phyloP scores from a whole-genome alignment of 257 asterid genomes.

The Cruciata laevipes region DNA sequence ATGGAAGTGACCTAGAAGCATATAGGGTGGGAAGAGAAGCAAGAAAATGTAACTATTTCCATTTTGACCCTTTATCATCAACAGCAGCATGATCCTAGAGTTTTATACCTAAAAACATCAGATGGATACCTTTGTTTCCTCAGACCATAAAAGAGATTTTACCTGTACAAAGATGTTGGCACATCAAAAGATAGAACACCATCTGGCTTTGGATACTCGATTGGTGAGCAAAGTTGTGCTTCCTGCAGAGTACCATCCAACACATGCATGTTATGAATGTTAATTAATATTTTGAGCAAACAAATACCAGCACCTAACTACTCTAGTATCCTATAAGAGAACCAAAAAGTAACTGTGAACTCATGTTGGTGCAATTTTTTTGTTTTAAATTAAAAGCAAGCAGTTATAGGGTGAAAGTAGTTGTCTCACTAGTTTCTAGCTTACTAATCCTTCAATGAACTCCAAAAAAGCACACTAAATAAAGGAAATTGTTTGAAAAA shows the following conservation, averaged over 20 bases:
- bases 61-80: background rate
- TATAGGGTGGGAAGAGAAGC: background rate
- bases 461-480: background rate
- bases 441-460: background rate
- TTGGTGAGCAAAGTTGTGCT: slow-evolving; percentile 49
- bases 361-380: background rate
- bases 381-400: background rate
- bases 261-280: slow-evolving; percentile 1
- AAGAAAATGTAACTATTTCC: background rate
- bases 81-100: background rate
- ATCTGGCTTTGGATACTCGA: slow-evolving; percentile 87
- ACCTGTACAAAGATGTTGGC: slow-evolving; percentile 85
- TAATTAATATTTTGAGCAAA: too few relatives aligned
- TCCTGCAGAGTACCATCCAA: slow-evolving; percentile 44
- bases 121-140: background rate
- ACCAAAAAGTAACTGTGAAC: background rate
- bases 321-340: too few relatives aligned
- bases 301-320: too few relatives aligned
- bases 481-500: background rate
- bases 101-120: background rate
- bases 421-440: too few relatives aligned
- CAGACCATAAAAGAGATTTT: slow-evolving; percentile 16
- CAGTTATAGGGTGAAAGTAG: background rate
- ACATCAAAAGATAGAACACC: slow-evolving; percentile 76
- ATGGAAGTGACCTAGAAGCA: background rate